Evolutionary conservation across 352 stramenopile species (phyloP).

Genomic region (Globisporangium barbulae): DNA sequence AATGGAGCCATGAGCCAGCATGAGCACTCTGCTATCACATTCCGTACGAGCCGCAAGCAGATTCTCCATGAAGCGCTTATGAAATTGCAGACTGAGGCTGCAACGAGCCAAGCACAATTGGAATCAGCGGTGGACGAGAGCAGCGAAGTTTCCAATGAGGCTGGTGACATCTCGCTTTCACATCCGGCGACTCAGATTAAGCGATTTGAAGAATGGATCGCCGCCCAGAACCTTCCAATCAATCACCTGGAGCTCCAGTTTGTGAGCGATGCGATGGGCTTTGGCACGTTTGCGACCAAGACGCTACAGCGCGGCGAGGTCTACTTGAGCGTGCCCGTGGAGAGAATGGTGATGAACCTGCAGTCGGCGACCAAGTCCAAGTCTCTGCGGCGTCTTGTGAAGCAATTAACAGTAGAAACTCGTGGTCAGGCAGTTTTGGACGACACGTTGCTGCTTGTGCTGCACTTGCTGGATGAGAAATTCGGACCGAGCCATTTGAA

Average conservation of each 20-base stretch:
- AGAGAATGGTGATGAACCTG: constrained; percentile 63
- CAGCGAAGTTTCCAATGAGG: neutral
- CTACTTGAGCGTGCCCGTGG: constrained; percentile 78
- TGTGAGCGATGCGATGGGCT: constrained; percentile 47
- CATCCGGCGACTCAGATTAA: constrained; percentile 13
- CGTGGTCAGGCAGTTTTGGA: constrained; percentile 19
- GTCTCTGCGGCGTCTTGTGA: constrained; percentile 35
- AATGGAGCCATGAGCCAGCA: neutral
- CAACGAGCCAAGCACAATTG: neutral
- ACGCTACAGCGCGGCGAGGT: constrained; percentile 44
- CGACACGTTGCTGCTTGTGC: constrained; percentile 56
- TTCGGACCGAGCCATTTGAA: constrained; percentile 43
- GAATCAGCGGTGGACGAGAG: neutral
- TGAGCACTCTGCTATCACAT: constrained; percentile 29
- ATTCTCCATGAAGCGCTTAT: constrained; percentile 33
- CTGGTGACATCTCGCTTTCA: neutral
- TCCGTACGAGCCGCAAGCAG: constrained; percentile 51
- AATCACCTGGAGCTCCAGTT: constrained; percentile 62
- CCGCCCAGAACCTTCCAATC: constrained; percentile 25
- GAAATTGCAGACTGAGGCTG: constrained; percentile 13
- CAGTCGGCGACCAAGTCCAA: constrained; percentile 46
- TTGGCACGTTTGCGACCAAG: constrained; percentile 62
- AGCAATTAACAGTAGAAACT: constrained; percentile 4
- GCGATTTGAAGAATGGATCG: constrained; percentile 51
- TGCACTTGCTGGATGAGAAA: constrained; percentile 83